These are phyloP conservation scores for Dendrobium chrysotoxum DNA, from an alignment of 106 monocot species.

Conservation along the genomic window DNA sequence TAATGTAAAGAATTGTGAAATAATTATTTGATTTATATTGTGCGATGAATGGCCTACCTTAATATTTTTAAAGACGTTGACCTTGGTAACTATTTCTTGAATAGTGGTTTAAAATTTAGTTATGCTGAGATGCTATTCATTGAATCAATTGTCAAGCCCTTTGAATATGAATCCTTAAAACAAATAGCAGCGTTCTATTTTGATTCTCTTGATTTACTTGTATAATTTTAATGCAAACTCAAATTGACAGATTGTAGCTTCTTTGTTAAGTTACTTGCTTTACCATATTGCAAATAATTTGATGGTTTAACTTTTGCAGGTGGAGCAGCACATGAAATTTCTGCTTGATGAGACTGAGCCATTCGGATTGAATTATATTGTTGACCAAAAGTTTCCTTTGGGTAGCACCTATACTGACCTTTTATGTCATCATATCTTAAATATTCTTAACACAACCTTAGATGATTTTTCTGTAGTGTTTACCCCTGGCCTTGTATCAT, in stretches of 20 bases:
- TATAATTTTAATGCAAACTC: background rate
- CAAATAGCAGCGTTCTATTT: background rate
- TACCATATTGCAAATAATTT: background rate
- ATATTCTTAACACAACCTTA: constrained; percentile 21
- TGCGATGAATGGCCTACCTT: too few relatives aligned
- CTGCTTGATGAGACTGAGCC: constrained; percentile 13
- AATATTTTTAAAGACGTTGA: too few relatives aligned
- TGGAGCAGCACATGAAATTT: constrained; percentile 22
- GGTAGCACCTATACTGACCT: constrained; percentile 2
- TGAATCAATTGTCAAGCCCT: background rate
- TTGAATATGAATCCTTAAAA: background rate
- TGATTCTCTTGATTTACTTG: background rate
- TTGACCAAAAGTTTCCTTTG: background rate
- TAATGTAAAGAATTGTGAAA: too few relatives aligned
- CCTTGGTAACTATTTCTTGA: too few relatives aligned
- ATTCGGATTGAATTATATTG: background rate
- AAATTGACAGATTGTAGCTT: background rate
- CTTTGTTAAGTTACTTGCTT: background rate
- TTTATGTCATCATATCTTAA: constrained; percentile 14
- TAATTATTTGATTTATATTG: too few relatives aligned
- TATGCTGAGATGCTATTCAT: background rate
- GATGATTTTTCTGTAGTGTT: constrained; percentile 27
- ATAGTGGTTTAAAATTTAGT: too few relatives aligned
- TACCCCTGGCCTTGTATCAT: constrained; percentile 17
- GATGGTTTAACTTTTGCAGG: constrained; percentile 9